Percentiles rank a stretch among this genome's conserved stretches.
Conservation (phyloP, 768 basidiomycete species). For the Rhodotorula sphaerocarpa region DNA sequence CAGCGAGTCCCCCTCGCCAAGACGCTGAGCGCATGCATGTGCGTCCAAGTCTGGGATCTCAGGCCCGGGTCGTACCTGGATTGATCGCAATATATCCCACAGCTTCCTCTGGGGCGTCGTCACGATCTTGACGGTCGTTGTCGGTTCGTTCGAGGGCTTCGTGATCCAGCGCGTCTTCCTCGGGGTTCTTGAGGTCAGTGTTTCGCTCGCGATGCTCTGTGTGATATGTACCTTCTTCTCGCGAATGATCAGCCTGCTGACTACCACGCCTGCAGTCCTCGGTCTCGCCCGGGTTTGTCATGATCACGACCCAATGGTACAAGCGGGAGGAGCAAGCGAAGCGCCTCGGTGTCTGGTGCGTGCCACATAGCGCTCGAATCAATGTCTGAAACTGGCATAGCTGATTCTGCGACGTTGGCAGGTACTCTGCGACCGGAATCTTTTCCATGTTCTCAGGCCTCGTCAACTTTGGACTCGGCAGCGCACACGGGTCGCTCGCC, state of each 20-base stretch:
- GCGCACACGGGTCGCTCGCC: constrained; percentile 28
- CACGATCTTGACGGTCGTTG: constrained; percentile 24
- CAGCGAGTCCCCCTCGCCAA: constrained; percentile 20
- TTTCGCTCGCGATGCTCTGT: background rate
- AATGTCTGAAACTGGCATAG: too few relatives aligned
- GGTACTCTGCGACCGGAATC: constrained; percentile 43
- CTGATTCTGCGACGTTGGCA: background rate
- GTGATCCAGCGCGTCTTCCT: constrained; percentile 34
- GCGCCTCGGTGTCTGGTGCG: constrained; percentile 42
- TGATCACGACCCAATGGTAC: constrained; percentile 45
- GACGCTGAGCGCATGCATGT: constrained; percentile 21
- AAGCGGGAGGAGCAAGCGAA: constrained; percentile 41
- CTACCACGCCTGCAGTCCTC: constrained; percentile 13
- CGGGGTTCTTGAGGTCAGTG: constrained; percentile 23
- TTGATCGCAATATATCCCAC: background rate
- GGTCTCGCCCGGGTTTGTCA: constrained; percentile 43
- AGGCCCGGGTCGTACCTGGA: too few relatives aligned
- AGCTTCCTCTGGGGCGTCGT: constrained; percentile 25
- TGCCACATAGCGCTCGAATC: background rate
- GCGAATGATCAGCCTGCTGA: too few relatives aligned
- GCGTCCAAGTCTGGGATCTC: too few relatives aligned
- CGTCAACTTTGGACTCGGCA: constrained; percentile 45
- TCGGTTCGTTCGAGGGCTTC: constrained; percentile 19
- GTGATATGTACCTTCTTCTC: background rate
- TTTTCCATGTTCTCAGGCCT: constrained; percentile 44